Base-by-base conservation (phyloP, 176 grass and related monocot genomes). In the Juncus effusus region DNA sequence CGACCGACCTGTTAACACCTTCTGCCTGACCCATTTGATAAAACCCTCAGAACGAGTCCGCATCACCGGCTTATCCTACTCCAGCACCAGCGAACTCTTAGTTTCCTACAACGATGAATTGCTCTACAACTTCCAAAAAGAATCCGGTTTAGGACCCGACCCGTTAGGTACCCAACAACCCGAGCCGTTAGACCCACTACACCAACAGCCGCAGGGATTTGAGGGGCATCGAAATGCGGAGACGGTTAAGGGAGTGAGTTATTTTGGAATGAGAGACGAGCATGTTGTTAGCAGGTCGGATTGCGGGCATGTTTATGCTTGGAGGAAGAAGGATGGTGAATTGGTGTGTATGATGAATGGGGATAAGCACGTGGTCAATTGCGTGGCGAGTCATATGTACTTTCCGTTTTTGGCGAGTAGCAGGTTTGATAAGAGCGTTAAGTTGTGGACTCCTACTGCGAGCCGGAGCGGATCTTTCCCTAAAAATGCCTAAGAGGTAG, bases 261-360 rank as follows among this genome's bases (percentile, higher is more conserved):
- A 90, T 69, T 96, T 96, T 41, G 91, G 91, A 54, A 81, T 82
- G 8, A 80, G 67, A 8, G 76, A 83, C 78, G 91, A 96, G 68
- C 90, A 96, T 63, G 79, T 96, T n/a, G 55, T 81, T 62, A 90
- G 81, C 67, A 87, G 91, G 41, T 96, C 87, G 51, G 91, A 96
- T 59, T 90, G 87, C 15, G 91, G 84, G n/a, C 78, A 90, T 85
- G 73, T 90, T 51, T 96, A 82, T 41, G 75, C 90, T 64, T 96
- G 91, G 91, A 79, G 39, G 62, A 96, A 96, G 62, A 87, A 85
- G 42, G 84, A 76, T 35, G 81, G 91, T 11, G 73, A 87, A 50
- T 59, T 96, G 44, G 68, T 90, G 51, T 80, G 81, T 67, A 85
- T 96, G 51, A 87, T 96, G 87, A 61, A 54, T 64, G 91, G 78